Evolutionary conservation across 352 stramenopile species (phyloP).

Genomic region (Bremia lactucae): DNA sequence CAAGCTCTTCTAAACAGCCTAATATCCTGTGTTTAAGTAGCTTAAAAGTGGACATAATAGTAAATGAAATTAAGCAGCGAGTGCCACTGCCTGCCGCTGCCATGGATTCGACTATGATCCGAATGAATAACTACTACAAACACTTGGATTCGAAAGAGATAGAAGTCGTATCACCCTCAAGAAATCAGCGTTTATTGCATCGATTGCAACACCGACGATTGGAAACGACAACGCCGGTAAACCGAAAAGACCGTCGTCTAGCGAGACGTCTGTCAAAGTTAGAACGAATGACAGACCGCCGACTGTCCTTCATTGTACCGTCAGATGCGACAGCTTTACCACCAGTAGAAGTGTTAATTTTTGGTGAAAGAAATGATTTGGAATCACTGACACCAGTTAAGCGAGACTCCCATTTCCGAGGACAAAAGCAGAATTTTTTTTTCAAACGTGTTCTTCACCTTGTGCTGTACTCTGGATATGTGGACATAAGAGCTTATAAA

Average conservation of each 20-base stretch:
- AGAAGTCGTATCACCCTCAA: constrained; percentile 49
- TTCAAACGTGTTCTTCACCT: constrained; percentile 31
- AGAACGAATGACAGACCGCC: constrained; percentile 37
- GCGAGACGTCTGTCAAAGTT: constrained; percentile 51
- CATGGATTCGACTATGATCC: constrained; percentile 22
- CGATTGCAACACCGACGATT: constrained; percentile 50
- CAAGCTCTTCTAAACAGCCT: constrained; percentile 19
- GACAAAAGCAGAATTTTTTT: constrained; percentile 16
- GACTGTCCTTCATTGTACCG: constrained; percentile 32
- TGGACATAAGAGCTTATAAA: constrained; percentile 25
- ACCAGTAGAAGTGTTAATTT: constrained; percentile 16
- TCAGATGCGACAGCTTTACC: constrained; percentile 24
- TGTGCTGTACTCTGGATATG: constrained; percentile 31
- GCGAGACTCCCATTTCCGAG: too few species aligned
- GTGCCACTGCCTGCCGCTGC: constrained; percentile 9
- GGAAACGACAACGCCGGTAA: too few species aligned
- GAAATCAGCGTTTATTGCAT: constrained; percentile 53
- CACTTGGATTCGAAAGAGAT: constrained; percentile 41
- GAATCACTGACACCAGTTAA: constrained; percentile 32
- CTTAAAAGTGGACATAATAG: constrained; percentile 49
- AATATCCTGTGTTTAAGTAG: constrained; percentile 41
- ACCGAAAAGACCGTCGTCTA: constrained; percentile 46
- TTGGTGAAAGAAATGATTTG: constrained; percentile 41
- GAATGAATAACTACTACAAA: constrained; percentile 41
- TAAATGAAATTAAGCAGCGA: constrained; percentile 32